Percentiles rank a stretch among this genome's conserved stretches.
Conservation (phyloP, 2,329 filamentous ascomycete species). For the Biscogniauxia marginata region DNA sequence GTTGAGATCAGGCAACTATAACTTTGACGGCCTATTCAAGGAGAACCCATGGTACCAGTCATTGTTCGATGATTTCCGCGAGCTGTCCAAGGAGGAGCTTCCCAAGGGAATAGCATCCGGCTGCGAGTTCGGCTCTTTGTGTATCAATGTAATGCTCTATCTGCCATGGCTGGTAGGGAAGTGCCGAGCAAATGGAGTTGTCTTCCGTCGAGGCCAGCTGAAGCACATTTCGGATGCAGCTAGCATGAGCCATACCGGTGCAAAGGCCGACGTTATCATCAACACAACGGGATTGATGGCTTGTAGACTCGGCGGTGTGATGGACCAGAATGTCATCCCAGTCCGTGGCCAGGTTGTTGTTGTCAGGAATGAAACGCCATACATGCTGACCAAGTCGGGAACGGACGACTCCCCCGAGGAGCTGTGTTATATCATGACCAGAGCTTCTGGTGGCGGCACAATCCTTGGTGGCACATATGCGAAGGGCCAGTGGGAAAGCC, state of each 20-base stretch:
- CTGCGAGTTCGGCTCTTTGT: slow-evolving; percentile 77
- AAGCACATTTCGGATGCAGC: slow-evolving; percentile 73
- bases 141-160: slow-evolving; percentile 88
- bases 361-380: slow-evolving; percentile 72
- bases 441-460: slow-evolving; percentile 77
- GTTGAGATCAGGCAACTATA: slow-evolving; percentile 38
- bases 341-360: slow-evolving; percentile 81
- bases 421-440: slow-evolving; percentile 76
- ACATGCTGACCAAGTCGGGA: slow-evolving; percentile 69
- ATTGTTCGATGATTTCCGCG: slow-evolving; percentile 69
- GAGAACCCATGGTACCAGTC: slow-evolving; percentile 72
- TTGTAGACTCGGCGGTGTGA: slow-evolving; percentile 74
- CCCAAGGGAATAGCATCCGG: slow-evolving; percentile 67
- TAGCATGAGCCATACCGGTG: slow-evolving; percentile 54
- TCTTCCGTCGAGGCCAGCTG: slow-evolving; percentile 62
- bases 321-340: slow-evolving; percentile 71
- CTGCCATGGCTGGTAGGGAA: slow-evolving; percentile 81
- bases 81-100: slow-evolving; percentile 58
- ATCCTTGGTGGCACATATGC: slow-evolving; percentile 85
- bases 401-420: slow-evolving; percentile 74
- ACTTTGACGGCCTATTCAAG: slow-evolving; percentile 66
- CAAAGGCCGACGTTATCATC: slow-evolving; percentile 65
- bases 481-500: slow-evolving; percentile 74
- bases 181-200: slow-evolving; percentile 71
- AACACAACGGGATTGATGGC: slow-evolving; percentile 84